Conservation (phyloP, 1,139 yeast genomes). For the Candida tropicalis region DNA sequence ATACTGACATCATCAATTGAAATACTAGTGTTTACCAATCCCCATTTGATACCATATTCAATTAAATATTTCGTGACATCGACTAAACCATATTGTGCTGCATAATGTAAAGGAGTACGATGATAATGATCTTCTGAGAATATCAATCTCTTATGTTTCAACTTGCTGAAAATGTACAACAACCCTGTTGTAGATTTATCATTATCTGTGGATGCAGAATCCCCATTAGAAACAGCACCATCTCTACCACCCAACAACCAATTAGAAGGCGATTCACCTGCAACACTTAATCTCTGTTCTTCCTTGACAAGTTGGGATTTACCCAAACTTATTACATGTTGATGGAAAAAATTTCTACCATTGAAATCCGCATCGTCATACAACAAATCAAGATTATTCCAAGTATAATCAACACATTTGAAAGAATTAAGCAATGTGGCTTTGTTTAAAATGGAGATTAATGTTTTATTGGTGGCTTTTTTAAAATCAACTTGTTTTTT, state of each 20-base stretch:
- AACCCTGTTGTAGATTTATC: slow-evolving; percentile 27
- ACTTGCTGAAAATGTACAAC: slow-evolving; percentile 25
- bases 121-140: slow-evolving; percentile 71
- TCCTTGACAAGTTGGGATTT: slow-evolving; percentile 42
- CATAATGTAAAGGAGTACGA: slow-evolving; percentile 88
- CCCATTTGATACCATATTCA: slow-evolving; percentile 38
- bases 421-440: slow-evolving; percentile 56
- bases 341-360: slow-evolving; percentile 84
- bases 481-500: slow-evolving; percentile 21
- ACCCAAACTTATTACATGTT: slow-evolving; percentile 76
- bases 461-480: slow-evolving; percentile 39
- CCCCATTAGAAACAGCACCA: slow-evolving; percentile 33
- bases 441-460: slow-evolving; percentile 62
- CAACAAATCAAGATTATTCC: slow-evolving; percentile 30
- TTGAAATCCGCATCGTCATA: slow-evolving; percentile 73
- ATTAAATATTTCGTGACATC: slow-evolving; percentile 62
- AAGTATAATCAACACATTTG: slow-evolving; percentile 58
- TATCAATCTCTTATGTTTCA: slow-evolving; percentile 49
- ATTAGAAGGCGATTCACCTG: slow-evolving; percentile 38
- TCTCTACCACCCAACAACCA: slow-evolving; percentile 27
- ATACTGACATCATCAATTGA: slow-evolving; percentile 59
- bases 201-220: slow-evolving; percentile 18
- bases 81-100: slow-evolving; percentile 83
- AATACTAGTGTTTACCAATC: slow-evolving; percentile 36
- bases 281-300: slow-evolving; percentile 24